Evolutionary conservation across 2,329 filamentous ascomycete genomes (phyloP).

Genomic region (Aspergillus nomiae): DNA sequence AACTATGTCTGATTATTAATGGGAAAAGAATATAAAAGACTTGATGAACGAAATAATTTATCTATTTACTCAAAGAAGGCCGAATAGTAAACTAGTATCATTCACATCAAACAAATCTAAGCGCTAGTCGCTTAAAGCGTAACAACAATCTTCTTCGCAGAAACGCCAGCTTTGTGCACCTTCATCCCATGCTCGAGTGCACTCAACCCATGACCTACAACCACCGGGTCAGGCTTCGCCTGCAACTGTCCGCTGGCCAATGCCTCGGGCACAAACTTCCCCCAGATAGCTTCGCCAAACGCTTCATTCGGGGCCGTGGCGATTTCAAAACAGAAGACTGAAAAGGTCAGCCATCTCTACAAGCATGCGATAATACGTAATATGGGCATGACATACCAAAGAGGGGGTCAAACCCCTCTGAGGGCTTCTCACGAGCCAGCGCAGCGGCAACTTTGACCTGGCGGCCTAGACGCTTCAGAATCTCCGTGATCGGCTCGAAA

Average conservation of each 20-base stretch:
- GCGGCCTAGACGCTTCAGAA: neutral
- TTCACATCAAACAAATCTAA: neutral
- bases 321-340: neutral
- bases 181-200: conserved; percentile 25
- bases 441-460: neutral
- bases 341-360: neutral
- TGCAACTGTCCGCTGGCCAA: conserved; percentile 38
- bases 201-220: conserved; percentile 27
- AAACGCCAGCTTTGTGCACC: conserved; percentile 25
- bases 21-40: too few species aligned
- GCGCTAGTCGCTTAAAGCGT: neutral
- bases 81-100: too few species aligned
- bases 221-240: conserved; percentile 30
- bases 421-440: neutral
- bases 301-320: neutral
- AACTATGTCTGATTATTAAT: too few species aligned
- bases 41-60: too few species aligned
- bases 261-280: conserved; percentile 32
- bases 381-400: neutral
- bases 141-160: conserved; percentile 31
- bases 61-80: too few species aligned
- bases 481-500: neutral
- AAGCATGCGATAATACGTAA: neutral
- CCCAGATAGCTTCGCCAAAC: conserved; percentile 27
- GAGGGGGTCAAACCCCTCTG: neutral